Percentiles rank a stretch among this genome's conserved stretches.
phyloP scores from a whole-genome alignment of 2,329 filamentous ascomycete species.

The Fusarium caatingaense region DNA sequence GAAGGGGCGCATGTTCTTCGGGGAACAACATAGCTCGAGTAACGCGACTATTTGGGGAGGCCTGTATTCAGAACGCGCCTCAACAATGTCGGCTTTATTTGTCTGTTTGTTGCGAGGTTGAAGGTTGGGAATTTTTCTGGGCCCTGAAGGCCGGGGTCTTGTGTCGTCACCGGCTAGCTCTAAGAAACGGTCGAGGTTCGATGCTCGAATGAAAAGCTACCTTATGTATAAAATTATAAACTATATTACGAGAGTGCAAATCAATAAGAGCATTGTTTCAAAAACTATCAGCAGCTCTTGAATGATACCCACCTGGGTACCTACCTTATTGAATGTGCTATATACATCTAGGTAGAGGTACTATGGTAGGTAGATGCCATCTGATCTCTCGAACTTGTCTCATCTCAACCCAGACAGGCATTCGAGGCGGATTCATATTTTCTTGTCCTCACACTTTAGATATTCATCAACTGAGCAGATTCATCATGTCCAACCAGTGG shows the following conservation, averaged over 20 bases:
- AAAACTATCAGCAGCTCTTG: neutral
- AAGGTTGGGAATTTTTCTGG: conserved; percentile 31
- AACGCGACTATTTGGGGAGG: conserved; percentile 8
- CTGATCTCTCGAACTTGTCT: neutral
- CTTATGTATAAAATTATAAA: neutral
- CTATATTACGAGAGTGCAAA: neutral
- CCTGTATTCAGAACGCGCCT: conserved; percentile 2
- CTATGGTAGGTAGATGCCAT: too few relatives aligned
- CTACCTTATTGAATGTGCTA: neutral
- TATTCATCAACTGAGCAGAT: neutral
- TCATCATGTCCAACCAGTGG: neutral
- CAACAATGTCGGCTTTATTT: neutral
- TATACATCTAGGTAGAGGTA: too few relatives aligned
- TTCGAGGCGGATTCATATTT: neutral
- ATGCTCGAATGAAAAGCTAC: neutral
- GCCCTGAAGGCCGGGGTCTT: conserved; percentile 12
- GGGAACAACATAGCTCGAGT: conserved; percentile 67
- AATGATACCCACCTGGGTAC: neutral
- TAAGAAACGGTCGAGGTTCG: neutral
- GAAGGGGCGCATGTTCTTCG: conserved; percentile 69
- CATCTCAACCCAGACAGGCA: neutral
- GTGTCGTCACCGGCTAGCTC: conserved; percentile 39
- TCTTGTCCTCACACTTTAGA: neutral
- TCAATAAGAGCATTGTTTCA: neutral
- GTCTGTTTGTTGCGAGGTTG: conserved; percentile 24